Conservation (phyloP, 1,284 basidiomycete genomes). For the Apiotrichum gracile region DNA sequence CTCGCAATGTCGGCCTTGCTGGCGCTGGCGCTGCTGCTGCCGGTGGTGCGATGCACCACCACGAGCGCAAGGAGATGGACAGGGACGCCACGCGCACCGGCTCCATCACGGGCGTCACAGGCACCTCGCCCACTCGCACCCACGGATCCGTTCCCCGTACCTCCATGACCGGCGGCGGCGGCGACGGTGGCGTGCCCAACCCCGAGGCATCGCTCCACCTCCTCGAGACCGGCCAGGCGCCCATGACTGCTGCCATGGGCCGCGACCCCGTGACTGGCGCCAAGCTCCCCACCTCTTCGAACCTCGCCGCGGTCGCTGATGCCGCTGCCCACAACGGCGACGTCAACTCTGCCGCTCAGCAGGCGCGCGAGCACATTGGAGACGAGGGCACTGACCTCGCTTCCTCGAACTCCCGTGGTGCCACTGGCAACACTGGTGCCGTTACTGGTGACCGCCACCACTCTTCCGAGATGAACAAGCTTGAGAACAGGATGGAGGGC, state of each 20-base stretch:
- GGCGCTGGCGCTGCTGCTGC: background rate
- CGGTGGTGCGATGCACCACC: background rate
- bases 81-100: no score
- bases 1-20: background rate
- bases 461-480: no score
- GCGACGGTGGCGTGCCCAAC: background rate
- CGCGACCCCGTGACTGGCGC: conserved; percentile 3
- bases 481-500: no score
- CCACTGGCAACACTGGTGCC: no score
- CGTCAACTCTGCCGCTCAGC: background rate
- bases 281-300: background rate
- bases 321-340: background rate
- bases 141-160: no score
- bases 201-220: background rate
- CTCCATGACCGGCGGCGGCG: no score
- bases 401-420: no score
- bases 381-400: no score
- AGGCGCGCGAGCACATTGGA: background rate
- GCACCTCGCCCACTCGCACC: no score
- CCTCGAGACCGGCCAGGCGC: conserved; percentile 2
- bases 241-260: background rate
- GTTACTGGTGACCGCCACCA: no score
- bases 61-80: no score
- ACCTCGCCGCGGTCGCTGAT: background rate
- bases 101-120: background rate